Conservation (phyloP, 768 basidiomycete genomes). For the Phlebiopsis flavidoalba region DNA sequence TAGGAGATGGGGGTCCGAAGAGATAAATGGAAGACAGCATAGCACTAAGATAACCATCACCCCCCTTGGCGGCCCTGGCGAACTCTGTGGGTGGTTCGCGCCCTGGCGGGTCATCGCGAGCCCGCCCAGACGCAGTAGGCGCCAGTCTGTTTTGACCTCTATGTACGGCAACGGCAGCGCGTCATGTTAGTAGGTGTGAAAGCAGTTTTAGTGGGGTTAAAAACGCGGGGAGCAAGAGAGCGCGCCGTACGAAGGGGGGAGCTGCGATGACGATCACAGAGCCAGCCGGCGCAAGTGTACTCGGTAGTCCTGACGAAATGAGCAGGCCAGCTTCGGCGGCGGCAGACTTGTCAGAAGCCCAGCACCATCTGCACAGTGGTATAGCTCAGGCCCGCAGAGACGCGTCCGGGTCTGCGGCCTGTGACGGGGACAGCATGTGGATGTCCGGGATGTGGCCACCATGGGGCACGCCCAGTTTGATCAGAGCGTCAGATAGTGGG, state of each 20-base stretch:
- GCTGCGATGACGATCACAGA: conserved; percentile 71
- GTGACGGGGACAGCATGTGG: conserved; percentile 44
- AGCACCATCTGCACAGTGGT: too few relatives aligned
- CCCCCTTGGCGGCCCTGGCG: too few relatives aligned
- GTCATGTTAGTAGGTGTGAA: background rate
- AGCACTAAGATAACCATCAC: too few relatives aligned
- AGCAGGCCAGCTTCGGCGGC: conserved; percentile 36
- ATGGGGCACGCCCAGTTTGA: conserved; percentile 66
- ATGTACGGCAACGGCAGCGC: conserved; percentile 1
- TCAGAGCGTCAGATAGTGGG: conserved; percentile 86
- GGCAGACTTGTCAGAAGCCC: conserved; percentile 45
- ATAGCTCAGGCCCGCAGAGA: conserved; percentile 31
- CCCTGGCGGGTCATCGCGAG: conserved; percentile 87
- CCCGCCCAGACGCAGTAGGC: conserved; percentile 90
- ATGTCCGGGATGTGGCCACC: conserved; percentile 86
- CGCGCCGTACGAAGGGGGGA: conserved; percentile 56
- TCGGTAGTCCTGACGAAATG: conserved; percentile 61
- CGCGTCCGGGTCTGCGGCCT: conserved; percentile 85
- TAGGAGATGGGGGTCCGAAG: too few relatives aligned
- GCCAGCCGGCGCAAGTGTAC: conserved; percentile 66
- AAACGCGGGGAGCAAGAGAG: conserved; percentile 2
- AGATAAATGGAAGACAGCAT: too few relatives aligned
- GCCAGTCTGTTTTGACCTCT: conserved; percentile 72
- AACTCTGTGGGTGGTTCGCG: too few relatives aligned
- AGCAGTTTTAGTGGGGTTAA: conserved; percentile 3